Evolutionary conservation across 305 asterid genomes (phyloP).

Genomic region (Vinca major): DNA sequence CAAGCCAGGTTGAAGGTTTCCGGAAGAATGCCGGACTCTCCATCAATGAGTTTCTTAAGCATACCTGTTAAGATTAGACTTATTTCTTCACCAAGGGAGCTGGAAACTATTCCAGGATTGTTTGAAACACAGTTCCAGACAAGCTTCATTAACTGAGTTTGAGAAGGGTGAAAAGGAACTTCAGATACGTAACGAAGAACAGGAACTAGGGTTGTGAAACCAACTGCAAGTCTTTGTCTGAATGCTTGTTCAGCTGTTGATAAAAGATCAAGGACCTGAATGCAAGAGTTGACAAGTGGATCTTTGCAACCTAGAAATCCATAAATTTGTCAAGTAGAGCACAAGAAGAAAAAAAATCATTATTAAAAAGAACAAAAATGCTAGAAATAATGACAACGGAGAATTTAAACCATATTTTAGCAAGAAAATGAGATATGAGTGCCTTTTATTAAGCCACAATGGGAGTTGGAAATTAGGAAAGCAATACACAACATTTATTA

Average conservation of each 20-base stretch:
- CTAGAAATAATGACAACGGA: neutral
- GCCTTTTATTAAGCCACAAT: neutral
- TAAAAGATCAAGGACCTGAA: slow-evolving; percentile 75
- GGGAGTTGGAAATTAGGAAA: neutral
- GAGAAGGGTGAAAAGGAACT: slow-evolving; percentile 78
- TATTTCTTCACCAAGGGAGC: slow-evolving; percentile 45
- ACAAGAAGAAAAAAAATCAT: neutral
- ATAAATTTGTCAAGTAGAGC: slow-evolving; percentile 4
- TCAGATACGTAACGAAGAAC: slow-evolving; percentile 68
- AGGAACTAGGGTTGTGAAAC: slow-evolving; percentile 71
- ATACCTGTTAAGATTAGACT: slow-evolving; percentile 47
- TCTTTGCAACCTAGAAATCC: slow-evolving; percentile 62
- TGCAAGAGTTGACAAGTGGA: slow-evolving; percentile 62
- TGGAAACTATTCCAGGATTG: slow-evolving; percentile 34
- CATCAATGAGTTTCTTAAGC: slow-evolving; percentile 57
- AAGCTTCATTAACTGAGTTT: slow-evolving; percentile 59
- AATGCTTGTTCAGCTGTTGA: slow-evolving; percentile 64
- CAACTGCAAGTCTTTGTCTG: slow-evolving; percentile 67
- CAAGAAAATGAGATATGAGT: slow-evolving; percentile 7
- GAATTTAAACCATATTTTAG: neutral
- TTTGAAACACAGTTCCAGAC: slow-evolving; percentile 47
- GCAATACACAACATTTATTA: neutral
- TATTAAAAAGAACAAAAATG: neutral
- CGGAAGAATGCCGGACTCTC: slow-evolving; percentile 64
- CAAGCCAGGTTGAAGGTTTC: slow-evolving; percentile 74